Conservation (phyloP, 192 early-diverging fungal species). For the Coemansia sp. region DNA sequence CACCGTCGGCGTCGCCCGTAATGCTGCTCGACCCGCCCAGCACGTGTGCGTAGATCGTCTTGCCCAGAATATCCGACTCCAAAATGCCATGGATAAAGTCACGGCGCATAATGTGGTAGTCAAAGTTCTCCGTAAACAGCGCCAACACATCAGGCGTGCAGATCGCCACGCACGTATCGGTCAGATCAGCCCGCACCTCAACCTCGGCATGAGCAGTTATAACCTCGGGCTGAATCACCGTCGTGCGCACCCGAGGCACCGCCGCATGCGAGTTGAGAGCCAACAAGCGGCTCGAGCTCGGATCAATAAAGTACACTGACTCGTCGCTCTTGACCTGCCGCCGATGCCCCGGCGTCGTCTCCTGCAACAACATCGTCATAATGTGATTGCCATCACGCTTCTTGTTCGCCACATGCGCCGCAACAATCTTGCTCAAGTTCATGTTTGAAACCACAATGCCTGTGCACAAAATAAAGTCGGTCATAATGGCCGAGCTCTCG, state of each 20-base stretch:
- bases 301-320: slow-evolving; percentile 83
- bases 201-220: slow-evolving; percentile 59
- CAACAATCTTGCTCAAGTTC: slow-evolving; percentile 69
- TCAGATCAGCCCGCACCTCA: slow-evolving; percentile 84
- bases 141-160: slow-evolving; percentile 90
- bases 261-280: slow-evolving; percentile 67
- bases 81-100: slow-evolving; percentile 92
- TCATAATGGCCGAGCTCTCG: slow-evolving; percentile 69
- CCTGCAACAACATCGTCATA: slow-evolving; percentile 91
- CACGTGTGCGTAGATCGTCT: slow-evolving; percentile 81
- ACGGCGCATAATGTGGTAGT: slow-evolving; percentile 86
- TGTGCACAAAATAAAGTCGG: slow-evolving; percentile 90
- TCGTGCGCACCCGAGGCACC: slow-evolving; percentile 38
- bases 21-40: slow-evolving; percentile 58
- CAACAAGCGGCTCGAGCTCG: slow-evolving; percentile 71
- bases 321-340: slow-evolving; percentile 63
- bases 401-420: slow-evolving; percentile 76
- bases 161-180: slow-evolving; percentile 91
- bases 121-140: slow-evolving; percentile 96
- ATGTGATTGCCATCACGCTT: slow-evolving; percentile 77
- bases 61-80: slow-evolving; percentile 80
- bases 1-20: slow-evolving; percentile 35
- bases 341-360: slow-evolving; percentile 63
- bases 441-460: slow-evolving; percentile 92
- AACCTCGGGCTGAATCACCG: slow-evolving; percentile 49